Percentiles rank a stretch among this genome's conserved stretches.
phyloP scores from a whole-genome alignment of 352 stramenopile species.

The Aphanomyces invadans region DNA sequence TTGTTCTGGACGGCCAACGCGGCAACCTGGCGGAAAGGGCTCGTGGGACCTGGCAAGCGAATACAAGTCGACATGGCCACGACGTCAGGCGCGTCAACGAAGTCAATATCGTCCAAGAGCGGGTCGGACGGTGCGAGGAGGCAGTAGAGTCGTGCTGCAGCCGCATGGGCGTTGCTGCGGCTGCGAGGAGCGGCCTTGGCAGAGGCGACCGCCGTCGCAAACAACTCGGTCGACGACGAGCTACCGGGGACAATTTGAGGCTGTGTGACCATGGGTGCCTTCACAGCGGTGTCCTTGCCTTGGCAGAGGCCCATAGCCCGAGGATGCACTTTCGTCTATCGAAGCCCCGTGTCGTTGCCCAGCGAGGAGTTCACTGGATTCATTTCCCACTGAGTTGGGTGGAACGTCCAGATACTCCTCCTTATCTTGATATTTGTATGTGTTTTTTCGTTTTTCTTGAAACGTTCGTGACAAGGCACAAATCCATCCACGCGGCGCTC shows the following conservation, averaged over 20 bases:
- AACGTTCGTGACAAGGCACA: no score
- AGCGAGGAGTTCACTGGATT: no score
- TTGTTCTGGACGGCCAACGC: slow-evolving; percentile 75
- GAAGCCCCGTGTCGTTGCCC: background rate
- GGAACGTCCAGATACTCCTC: background rate
- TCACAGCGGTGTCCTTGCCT: background rate
- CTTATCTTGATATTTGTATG: background rate
- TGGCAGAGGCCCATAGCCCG: background rate
- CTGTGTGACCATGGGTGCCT: background rate
- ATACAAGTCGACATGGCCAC: background rate
- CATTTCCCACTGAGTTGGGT: background rate
- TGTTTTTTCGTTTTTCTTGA: no score
- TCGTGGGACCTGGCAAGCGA: background rate
- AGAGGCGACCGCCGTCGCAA: background rate
- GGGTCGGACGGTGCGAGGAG: background rate
- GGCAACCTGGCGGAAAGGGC: background rate
- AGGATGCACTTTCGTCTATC: background rate
- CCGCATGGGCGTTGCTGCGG: background rate
- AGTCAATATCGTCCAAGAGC: slow-evolving; percentile 2
- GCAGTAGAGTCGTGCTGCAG: background rate
- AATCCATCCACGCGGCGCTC: no score
- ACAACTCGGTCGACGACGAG: background rate
- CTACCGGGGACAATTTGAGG: background rate
- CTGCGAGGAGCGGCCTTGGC: no score
- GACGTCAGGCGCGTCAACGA: background rate